Evolutionary conservation across 768 basidiomycete genomes (phyloP), one percentile per base, ranked within the genome.

Genomic region (Cantharellus anzutake): DNA sequence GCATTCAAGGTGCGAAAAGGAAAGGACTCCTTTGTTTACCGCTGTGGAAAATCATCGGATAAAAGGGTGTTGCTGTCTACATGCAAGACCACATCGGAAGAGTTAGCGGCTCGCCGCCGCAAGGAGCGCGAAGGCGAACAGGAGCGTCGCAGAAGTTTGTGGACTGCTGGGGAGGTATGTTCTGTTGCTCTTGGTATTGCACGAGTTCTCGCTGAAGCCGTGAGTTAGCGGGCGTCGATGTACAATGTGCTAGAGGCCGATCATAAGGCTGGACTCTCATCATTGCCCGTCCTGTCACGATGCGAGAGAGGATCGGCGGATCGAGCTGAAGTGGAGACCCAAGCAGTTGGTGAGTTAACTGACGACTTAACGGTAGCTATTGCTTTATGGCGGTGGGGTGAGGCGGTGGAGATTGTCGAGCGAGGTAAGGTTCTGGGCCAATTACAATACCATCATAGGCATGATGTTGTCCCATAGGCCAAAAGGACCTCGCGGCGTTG

Each of bases 1-100:
- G 93, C 97, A 2, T 86, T 98, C 76, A 97, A 98, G 74, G 81
- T 99, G 63, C 78, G 86, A 62, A 82, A 92, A 61, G 84, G 86
- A 3, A 96, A 94, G 70, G 94, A 97, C 70, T 88, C 87, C 0
- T 84, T 92, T 67, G 91, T 99, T 4, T 98, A 90, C 70, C 81
- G 93, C 41, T 88, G 87, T 2, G 88, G 93, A 60, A 76, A 76
- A 4, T 67, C 81, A 0, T 73, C 81, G 37, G 91, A 97, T 67
- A 99, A 99, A 75, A 92, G 87, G 70, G 74, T 76, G 4, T 76
- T 98, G 0, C 76, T 99, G 11, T 70, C 81, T 0, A 84, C 91
- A 62, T 90, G 97, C 73, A 80, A 92, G 40, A 86, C 89, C 65
- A 86, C 93, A 2, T 88, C 92, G 0, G 93, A 98, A 68, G 94